Evolutionary conservation across 257 asterid genomes (phyloP).

Genomic region (Capsicum chinense): DNA sequence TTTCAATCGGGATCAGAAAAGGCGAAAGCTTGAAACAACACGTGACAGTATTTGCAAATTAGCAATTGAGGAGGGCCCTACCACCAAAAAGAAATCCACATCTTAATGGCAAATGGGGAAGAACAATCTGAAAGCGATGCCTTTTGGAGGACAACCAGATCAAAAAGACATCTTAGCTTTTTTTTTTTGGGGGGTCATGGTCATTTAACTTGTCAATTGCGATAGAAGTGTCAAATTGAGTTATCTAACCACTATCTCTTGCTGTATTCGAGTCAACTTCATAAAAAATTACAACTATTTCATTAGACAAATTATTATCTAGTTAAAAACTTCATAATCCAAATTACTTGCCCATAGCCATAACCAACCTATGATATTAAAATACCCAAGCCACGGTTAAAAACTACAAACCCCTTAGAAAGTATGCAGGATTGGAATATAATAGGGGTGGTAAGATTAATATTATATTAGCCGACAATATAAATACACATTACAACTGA

Average conservation of each 20-base stretch:
- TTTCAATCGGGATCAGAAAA: too few species aligned
- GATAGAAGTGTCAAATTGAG: neutral
- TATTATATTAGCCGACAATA: too few species aligned
- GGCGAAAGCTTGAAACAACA: neutral
- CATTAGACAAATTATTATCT: neutral
- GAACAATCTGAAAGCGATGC: neutral
- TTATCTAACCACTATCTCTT: neutral
- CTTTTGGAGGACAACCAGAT: neutral
- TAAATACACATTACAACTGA: too few species aligned
- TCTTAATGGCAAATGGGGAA: neutral
- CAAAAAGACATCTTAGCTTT: neutral
- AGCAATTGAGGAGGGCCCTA: neutral
- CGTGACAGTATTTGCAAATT: neutral
- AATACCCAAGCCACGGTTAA: too few species aligned
- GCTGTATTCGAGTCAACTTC: neutral
- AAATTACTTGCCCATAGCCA: too few species aligned
- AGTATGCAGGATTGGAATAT: neutral
- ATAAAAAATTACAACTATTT: too few species aligned
- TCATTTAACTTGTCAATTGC: neutral
- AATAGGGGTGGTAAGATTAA: neutral
- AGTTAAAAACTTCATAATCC: neutral
- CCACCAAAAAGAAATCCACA: neutral
- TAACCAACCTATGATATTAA: too few species aligned
- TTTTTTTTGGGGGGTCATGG: neutral
- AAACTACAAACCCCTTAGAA: too few species aligned